A percentile compares a stretch with the other conserved stretches of the same genome.
phyloP scores from a whole-genome alignment of 352 stramenopile genomes.

The Blastocystis hominis region DNA sequence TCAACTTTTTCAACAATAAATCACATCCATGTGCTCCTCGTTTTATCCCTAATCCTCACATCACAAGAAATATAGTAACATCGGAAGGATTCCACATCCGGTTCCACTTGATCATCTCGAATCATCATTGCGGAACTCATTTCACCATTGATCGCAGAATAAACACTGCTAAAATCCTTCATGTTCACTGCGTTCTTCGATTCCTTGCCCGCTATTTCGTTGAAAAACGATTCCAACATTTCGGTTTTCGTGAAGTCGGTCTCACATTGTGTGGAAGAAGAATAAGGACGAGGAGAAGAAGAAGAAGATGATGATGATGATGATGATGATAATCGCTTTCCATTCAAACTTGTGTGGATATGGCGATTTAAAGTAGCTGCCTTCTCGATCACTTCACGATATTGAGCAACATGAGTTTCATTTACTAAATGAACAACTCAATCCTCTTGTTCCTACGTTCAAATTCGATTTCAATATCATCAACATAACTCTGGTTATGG shows the following conservation, averaged over 20 bases:
- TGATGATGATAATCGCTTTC: neutral
- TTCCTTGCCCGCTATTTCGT: no score
- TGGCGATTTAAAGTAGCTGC: no score
- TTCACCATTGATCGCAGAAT: neutral
- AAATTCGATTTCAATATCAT: neutral
- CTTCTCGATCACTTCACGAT: no score
- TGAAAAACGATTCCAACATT: neutral
- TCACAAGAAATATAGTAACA: neutral
- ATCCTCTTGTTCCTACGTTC: neutral
- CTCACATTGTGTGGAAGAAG: neutral
- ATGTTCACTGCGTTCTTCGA: no score
- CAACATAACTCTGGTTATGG: neutral
- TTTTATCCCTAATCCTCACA: neutral
- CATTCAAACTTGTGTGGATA: no score
- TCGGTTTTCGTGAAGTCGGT: neutral
- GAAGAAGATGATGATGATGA: neutral
- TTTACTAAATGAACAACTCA: neutral
- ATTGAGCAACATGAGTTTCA: neutral
- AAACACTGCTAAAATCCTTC: no score
- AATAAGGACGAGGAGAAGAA: neutral
- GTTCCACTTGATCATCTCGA: neutral
- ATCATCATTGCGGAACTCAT: neutral
- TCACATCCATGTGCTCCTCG: neutral
- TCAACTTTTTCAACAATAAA: neutral
- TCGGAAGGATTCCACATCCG: slow-evolving; percentile 6